A percentile compares a stretch with the other conserved stretches of the same genome.
Evolutionary conservation across 805 yeast genomes (phyloP).

Genomic region (Nakazawaea ishiwadae): DNA sequence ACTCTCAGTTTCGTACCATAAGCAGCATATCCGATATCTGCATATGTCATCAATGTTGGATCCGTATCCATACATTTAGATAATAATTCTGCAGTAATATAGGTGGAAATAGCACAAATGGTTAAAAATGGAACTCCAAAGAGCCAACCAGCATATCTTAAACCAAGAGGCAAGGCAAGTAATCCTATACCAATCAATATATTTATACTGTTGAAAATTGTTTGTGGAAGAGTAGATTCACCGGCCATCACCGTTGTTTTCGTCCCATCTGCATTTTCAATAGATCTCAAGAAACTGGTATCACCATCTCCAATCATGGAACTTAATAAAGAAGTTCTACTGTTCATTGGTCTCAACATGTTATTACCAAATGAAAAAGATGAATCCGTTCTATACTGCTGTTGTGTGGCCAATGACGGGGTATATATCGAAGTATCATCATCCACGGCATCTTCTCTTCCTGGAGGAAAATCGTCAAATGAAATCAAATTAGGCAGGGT

Average conservation of each 20-base stretch:
- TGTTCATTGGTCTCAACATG: constrained; percentile 13
- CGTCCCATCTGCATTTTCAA: constrained; percentile 64
- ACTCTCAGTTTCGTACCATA: constrained; percentile 76
- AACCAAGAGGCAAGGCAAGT: constrained; percentile 61
- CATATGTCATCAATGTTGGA: constrained; percentile 76
- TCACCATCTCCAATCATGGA: constrained; percentile 18
- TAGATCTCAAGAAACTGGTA: constrained; percentile 50
- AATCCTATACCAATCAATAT: constrained; percentile 66
- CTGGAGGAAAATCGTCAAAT: constrained; percentile 13
- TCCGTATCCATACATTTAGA: constrained; percentile 78
- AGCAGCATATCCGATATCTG: constrained; percentile 84
- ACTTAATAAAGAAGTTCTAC: constrained; percentile 8
- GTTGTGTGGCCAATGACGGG: constrained; percentile 18
- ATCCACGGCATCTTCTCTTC: constrained; percentile 30
- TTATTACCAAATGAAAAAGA: constrained; percentile 26
- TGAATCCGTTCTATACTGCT: constrained; percentile 16
- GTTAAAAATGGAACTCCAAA: constrained; percentile 57
- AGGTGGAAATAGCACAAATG: constrained; percentile 62
- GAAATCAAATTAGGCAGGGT: constrained; percentile 10
- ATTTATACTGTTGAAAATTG: constrained; percentile 62
- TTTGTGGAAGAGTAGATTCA: constrained; percentile 73
- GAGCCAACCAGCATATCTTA: constrained; percentile 61
- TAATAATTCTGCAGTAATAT: constrained; percentile 70
- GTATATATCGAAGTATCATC: constrained; percentile 37
- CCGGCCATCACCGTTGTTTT: constrained; percentile 71